These are phyloP conservation scores for Calocybe gangraenosa DNA, from an alignment of 768 basidiomycete genomes.

Conservation along the genomic window DNA sequence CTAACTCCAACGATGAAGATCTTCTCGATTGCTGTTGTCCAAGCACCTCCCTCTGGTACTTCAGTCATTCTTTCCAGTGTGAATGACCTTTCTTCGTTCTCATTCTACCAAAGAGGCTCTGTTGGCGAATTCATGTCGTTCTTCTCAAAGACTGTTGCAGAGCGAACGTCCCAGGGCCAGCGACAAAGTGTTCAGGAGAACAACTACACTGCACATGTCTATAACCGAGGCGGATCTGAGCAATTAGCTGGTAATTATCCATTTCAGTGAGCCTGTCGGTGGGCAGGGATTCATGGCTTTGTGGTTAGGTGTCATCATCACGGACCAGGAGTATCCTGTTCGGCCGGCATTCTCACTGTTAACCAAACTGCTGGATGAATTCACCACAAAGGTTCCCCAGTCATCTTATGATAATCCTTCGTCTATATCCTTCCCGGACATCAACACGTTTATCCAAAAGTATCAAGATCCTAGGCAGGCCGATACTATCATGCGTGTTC, in stretches of 20 bases:
- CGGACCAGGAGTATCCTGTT: slow-evolving; percentile 95
- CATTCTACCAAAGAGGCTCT: slow-evolving; percentile 88
- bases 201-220: slow-evolving; percentile 88
- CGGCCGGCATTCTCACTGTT: slow-evolving; percentile 95
- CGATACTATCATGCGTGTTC: slow-evolving; percentile 97
- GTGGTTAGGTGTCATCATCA: slow-evolving; percentile 77
- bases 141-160: slow-evolving; percentile 89
- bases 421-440: slow-evolving; percentile 72
- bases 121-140: slow-evolving; percentile 92
- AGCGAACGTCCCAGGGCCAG: slow-evolving; percentile 82
- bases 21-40: slow-evolving; percentile 71
- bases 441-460: slow-evolving; percentile 75
- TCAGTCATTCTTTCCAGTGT: slow-evolving; percentile 63
- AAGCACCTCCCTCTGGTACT: slow-evolving; percentile 60
- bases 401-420: slow-evolving; percentile 61
- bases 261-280: neutral
- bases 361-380: slow-evolving; percentile 91
- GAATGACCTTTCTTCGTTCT: slow-evolving; percentile 84
- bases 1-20: slow-evolving; percentile 68
- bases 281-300: slow-evolving; percentile 6
- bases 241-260: slow-evolving; percentile 68
- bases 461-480: slow-evolving; percentile 98
- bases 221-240: slow-evolving; percentile 85
- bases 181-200: slow-evolving; percentile 95
- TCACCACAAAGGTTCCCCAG: slow-evolving; percentile 74